Conservation (phyloP, 1,284 basidiomycete genomes). For the Cryptococcus sp. region DNA sequence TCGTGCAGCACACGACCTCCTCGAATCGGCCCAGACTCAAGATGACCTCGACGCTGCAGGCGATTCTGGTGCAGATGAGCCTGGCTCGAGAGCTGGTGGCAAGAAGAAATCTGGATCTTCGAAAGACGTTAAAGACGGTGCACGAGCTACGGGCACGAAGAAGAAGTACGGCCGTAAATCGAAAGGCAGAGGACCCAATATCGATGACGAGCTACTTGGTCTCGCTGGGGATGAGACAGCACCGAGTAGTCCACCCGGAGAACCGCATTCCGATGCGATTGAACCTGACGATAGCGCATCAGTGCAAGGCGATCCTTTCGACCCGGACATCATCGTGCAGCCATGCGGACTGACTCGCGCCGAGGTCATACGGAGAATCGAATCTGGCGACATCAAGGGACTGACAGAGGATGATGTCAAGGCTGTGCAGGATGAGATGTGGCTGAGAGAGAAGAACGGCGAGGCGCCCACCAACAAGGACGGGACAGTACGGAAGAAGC, state of each 20-base stretch:
- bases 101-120: slow-evolving; percentile 38
- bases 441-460: slow-evolving; percentile 39
- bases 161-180: slow-evolving; percentile 30
- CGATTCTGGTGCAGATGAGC: slow-evolving; percentile 2
- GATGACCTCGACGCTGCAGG: background rate
- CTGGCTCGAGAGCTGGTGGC: background rate
- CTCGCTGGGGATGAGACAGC: slow-evolving; percentile 39
- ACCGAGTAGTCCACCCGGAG: slow-evolving; percentile 5
- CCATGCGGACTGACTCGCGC: slow-evolving; percentile 42
- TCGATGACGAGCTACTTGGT: slow-evolving; percentile 49
- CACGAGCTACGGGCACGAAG: slow-evolving; percentile 25
- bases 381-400: slow-evolving; percentile 32
- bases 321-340: slow-evolving; percentile 34
- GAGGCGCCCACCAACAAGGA: slow-evolving; percentile 45
- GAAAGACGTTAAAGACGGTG: slow-evolving; percentile 35
- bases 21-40: slow-evolving; percentile 8
- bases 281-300: slow-evolving; percentile 11
- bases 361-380: slow-evolving; percentile 40
- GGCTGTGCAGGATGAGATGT: slow-evolving; percentile 51
- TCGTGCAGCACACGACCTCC: slow-evolving; percentile 4
- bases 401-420: slow-evolving; percentile 48
- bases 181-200: slow-evolving; percentile 19
- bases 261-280: slow-evolving; percentile 18
- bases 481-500: slow-evolving; percentile 50
- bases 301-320: slow-evolving; percentile 12